Percentiles rank a stretch among this genome's conserved stretches.
Evolutionary conservation across 345 rosid species (phyloP).

Genomic region (Eucalyptus erythrocorys): DNA sequence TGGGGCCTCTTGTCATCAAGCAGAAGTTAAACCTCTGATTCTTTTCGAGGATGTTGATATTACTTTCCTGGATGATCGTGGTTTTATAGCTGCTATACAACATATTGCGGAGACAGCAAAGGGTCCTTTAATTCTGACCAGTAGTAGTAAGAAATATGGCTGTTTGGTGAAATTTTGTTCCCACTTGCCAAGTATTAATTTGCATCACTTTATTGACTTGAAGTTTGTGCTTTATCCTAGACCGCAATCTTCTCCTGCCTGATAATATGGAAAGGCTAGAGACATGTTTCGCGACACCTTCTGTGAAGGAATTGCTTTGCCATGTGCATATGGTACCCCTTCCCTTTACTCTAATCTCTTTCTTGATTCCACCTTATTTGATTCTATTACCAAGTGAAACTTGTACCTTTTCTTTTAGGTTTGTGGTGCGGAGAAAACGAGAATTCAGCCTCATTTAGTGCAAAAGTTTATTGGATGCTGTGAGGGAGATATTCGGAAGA

Average conservation of each 20-base stretch:
- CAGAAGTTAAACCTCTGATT: slow-evolving; percentile 52
- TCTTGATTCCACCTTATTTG: not conserved
- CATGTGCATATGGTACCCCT: slow-evolving; percentile 37
- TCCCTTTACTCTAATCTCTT: not conserved
- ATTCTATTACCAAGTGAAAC: not conserved
- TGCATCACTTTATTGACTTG: not conserved
- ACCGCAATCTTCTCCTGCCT: slow-evolving; percentile 53
- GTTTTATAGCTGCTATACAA: slow-evolving; percentile 72
- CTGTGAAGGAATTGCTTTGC: slow-evolving; percentile 43
- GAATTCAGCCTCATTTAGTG: slow-evolving; percentile 35
- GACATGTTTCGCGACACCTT: slow-evolving; percentile 44
- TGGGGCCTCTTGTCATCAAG: slow-evolving; percentile 8
- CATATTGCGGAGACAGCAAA: slow-evolving; percentile 85
- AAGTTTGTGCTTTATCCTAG: slow-evolving; percentile 23
- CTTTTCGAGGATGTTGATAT: slow-evolving; percentile 95
- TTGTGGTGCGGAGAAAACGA: slow-evolving; percentile 58
- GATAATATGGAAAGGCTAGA: slow-evolving; percentile 56
- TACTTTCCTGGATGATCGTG: slow-evolving; percentile 79
- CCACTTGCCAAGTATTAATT: not conserved
- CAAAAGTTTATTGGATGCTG: slow-evolving; percentile 39
- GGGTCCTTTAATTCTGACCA: slow-evolving; percentile 81
- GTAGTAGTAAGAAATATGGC: slow-evolving; percentile 48
- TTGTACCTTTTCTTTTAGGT: slow-evolving; percentile 27
- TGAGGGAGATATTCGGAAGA: slow-evolving; percentile 70
- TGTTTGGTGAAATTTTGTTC: not conserved